Conservation (phyloP, 257 asterid genomes). For the Gardenia jasminoides region DNA sequence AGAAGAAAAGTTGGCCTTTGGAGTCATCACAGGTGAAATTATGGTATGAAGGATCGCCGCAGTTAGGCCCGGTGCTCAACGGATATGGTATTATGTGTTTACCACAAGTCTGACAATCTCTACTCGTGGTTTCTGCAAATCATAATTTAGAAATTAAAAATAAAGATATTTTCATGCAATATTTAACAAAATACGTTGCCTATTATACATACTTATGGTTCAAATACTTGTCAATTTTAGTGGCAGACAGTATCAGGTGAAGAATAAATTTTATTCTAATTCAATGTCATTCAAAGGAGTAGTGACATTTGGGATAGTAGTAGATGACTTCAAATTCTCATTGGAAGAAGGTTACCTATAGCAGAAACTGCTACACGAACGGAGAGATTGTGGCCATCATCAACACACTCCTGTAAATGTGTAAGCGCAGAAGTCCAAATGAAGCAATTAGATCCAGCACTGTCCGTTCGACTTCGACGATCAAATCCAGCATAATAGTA, state of each 20-base stretch:
- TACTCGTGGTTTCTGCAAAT: constrained; percentile 14
- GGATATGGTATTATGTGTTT: constrained; percentile 22
- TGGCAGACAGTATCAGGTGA: too few species aligned
- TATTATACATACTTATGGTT: too few species aligned
- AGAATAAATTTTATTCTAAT: not conserved
- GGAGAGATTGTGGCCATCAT: constrained; percentile 7
- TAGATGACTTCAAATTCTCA: not conserved
- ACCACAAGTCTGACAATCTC: constrained; percentile 25
- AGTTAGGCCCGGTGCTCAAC: constrained; percentile 21
- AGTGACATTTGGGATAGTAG: not conserved
- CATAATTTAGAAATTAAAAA: not conserved
- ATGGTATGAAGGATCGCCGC: constrained; percentile 28
- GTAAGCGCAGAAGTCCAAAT: constrained; percentile 21
- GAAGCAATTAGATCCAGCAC: constrained; percentile 10
- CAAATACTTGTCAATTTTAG: too few species aligned
- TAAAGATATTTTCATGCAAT: too few species aligned
- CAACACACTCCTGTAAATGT: constrained; percentile 17
- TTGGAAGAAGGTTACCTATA: constrained; percentile 21
- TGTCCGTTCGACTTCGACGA: too few species aligned
- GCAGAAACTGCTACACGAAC: constrained; percentile 19
- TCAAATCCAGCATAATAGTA: not conserved
- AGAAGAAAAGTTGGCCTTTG: not conserved
- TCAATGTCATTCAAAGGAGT: not conserved
- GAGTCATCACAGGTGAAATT: constrained; percentile 22
- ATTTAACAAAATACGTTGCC: too few species aligned